Conservation (phyloP, 2,329 filamentous ascomycete species). For the Aspergillus nomiae region DNA sequence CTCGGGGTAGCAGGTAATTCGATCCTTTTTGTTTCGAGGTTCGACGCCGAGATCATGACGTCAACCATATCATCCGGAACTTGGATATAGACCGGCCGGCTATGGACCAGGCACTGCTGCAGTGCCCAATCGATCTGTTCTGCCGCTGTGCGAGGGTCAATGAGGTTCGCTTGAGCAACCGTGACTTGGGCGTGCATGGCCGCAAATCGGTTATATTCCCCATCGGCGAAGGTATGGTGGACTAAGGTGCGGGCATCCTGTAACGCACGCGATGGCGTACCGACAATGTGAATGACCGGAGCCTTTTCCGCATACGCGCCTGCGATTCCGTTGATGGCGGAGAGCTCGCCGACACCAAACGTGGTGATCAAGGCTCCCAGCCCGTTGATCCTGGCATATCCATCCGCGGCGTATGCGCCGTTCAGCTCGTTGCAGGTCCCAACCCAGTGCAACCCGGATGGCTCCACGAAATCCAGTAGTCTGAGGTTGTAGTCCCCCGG, state of each 20-base stretch:
- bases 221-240: constrained; percentile 64
- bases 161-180: constrained; percentile 14
- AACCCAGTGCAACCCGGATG: not conserved
- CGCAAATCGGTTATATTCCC: constrained; percentile 19
- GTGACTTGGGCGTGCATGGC: constrained; percentile 17
- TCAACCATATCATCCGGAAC: constrained; percentile 57
- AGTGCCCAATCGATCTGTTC: constrained; percentile 56
- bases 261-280: constrained; percentile 49
- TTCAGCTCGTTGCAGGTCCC: constrained; percentile 1
- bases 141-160: constrained; percentile 48
- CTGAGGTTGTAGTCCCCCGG: not conserved
- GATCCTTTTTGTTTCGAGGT: constrained; percentile 22
- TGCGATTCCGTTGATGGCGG: constrained; percentile 72
- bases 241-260: constrained; percentile 50
- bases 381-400: constrained; percentile 34
- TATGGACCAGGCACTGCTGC: constrained; percentile 54
- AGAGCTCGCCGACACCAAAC: constrained; percentile 65
- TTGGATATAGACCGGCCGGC: constrained; percentile 58
- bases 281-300: constrained; percentile 65
- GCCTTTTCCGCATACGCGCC: constrained; percentile 74
- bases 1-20: constrained; percentile 11
- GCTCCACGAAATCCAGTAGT: not conserved
- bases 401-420: constrained; percentile 45
- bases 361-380: constrained; percentile 29
- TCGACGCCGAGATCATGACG: constrained; percentile 21